Evolutionary conservation across 2,329 filamentous ascomycete species (phyloP), one percentile per base, ranked within the genome.

Genomic region (Pseudogymnoascus sp.): DNA sequence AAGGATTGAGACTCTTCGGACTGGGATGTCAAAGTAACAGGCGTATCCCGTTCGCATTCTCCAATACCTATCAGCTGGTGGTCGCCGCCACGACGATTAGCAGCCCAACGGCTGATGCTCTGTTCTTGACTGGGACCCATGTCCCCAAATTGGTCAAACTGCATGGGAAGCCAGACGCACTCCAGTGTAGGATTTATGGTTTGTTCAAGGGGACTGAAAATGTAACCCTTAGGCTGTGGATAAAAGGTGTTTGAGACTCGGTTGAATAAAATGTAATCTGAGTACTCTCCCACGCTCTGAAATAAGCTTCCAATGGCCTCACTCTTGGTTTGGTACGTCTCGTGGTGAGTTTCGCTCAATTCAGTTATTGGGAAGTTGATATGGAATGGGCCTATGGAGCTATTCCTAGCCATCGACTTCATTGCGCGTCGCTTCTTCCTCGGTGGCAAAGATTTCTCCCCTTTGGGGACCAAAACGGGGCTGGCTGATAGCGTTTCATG

Each of bases 251-350:
- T 15, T 42, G 48, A 13, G 25, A 60, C 18, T 40, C 59, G 60
- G 62, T 68, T 61, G 33, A 64, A 66, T 12, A 64, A 64, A 35
- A 59, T 67, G 39, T 62, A 66, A 40, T 66, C 64, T 13, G 67
- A 64, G 59, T 65, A 65, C 21, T 65, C 59, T 8, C 63, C 62
- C n/a, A 61, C n/a, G 10, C 64, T 68, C 37, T 64, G 61, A 6
- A 45, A 64, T 5, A 68, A 35, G 15, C 60, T 62, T n/a, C 60
- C 37, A 31, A 70, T 61, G 7, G 66, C 68, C 15, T 67, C 62
- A 7, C 29, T 59, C 60, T 61, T 65, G 15, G 61, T 61, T 12
- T 36, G 29, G 36, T 64, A 69, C 7, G 13, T 36, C 45, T 64
- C 59, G n/a, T 27, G 59, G 9, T 63, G 63, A 3, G 52, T 42